These are phyloP conservation scores for Huiozyma sinensis DNA, from an alignment of 805 yeast genomes.

Conservation along the genomic window DNA sequence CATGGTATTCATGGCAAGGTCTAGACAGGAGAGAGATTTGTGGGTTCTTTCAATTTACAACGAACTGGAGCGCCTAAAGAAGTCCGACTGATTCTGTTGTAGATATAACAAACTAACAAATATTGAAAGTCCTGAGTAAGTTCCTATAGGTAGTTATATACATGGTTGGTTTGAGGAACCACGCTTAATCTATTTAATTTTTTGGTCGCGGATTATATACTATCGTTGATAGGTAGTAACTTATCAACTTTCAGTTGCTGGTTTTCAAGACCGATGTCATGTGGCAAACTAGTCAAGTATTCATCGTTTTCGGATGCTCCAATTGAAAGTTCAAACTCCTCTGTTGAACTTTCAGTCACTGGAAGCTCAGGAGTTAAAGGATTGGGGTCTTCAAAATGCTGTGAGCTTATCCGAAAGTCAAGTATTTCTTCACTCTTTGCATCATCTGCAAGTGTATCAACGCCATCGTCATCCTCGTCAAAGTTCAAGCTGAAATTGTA, in stretches of 20 bases:
- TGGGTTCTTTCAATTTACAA: constrained; percentile 49
- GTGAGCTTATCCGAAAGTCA: background rate
- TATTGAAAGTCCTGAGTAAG: background rate
- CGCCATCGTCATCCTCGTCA: constrained; percentile 23
- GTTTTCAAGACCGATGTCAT: too few relatives aligned
- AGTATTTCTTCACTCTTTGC: background rate
- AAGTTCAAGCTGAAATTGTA: constrained; percentile 22
- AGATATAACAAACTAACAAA: background rate
- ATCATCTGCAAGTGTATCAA: background rate
- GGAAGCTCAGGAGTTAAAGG: background rate
- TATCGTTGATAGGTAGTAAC: too few relatives aligned
- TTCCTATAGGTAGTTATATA: background rate
- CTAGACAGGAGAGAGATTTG: constrained; percentile 69
- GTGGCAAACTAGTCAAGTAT: background rate
- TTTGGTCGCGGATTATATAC: too few relatives aligned
- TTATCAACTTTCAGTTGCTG: too few relatives aligned
- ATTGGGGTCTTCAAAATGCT: background rate
- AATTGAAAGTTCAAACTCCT: too few relatives aligned
- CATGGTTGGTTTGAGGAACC: too few relatives aligned
- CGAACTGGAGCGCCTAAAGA: constrained; percentile 28
- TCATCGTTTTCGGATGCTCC: background rate
- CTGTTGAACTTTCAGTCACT: too few relatives aligned
- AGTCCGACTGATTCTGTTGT: background rate
- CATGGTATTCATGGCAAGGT: constrained; percentile 68
- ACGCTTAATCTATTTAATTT: too few relatives aligned